These are phyloP conservation scores for Botrytis pseudocinerea DNA, from an alignment of 2,329 filamentous ascomycete genomes.

Conservation along the genomic window DNA sequence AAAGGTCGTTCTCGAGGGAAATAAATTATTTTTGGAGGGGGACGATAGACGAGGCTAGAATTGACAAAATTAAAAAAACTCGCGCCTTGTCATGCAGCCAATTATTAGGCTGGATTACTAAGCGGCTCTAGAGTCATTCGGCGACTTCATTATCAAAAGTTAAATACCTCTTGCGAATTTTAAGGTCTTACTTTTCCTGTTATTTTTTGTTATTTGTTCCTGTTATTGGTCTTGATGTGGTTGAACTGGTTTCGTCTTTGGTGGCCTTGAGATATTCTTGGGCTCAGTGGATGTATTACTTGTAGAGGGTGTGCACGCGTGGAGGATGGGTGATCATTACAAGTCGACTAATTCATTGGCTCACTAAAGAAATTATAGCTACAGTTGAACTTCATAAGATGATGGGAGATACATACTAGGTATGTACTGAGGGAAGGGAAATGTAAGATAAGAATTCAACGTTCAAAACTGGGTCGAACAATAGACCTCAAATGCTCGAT, in stretches of 20 bases:
- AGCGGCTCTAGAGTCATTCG: neutral
- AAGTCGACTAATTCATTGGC: no score
- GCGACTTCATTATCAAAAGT: neutral
- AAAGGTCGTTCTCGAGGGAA: neutral
- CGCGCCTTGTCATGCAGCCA: conserved; percentile 15
- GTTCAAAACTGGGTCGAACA: neutral
- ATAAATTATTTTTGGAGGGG: conserved; percentile 25
- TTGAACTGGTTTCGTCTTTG: neutral
- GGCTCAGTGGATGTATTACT: neutral
- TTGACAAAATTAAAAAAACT: neutral
- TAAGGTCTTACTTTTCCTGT: no score
- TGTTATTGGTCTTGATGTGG: no score
- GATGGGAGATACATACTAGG: no score
- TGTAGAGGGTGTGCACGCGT: neutral
- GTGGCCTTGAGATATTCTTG: neutral
- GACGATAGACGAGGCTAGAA: conserved; percentile 21
- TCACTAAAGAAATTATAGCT: neutral
- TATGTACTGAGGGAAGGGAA: neutral
- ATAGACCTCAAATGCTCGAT: neutral
- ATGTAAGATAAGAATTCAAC: neutral
- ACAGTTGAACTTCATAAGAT: neutral
- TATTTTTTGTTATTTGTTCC: neutral
- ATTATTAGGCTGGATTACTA: conserved; percentile 1
- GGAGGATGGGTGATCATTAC: no score
- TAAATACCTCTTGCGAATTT: neutral